phyloP scores from a whole-genome alignment of 1,284 basidiomycete species.

The Ustilago nuda region DNA sequence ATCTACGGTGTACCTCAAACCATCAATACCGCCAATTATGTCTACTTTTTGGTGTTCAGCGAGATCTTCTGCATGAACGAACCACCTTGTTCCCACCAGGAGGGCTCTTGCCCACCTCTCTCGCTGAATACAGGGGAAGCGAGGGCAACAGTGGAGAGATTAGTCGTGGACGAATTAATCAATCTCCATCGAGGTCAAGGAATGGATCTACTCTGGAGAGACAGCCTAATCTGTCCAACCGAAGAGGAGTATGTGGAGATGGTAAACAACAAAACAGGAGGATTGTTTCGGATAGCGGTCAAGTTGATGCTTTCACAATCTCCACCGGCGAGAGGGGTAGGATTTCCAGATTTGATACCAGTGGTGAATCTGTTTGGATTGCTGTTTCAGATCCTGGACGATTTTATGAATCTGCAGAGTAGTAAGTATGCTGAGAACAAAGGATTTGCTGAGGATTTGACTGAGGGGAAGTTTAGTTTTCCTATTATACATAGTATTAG shows the following conservation, averaged over 20 bases:
- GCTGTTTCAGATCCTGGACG: conserved; percentile 95
- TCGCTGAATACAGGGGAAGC: neutral
- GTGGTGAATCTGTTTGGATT: conserved; percentile 94
- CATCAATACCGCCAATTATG: conserved; percentile 97
- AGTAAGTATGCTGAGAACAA: conserved; percentile 88
- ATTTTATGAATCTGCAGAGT: conserved; percentile 95
- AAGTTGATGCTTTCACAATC: conserved; percentile 90
- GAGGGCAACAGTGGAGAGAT: conserved; percentile 38
- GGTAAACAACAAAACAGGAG: conserved; percentile 99
- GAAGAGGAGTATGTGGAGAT: conserved; percentile 95
- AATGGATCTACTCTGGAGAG: conserved; percentile 93
- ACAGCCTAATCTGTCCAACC: conserved; percentile 88
- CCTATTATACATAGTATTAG: conserved; percentile 90
- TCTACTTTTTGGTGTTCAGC: conserved; percentile 79
- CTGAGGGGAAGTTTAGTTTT: conserved; percentile 96
- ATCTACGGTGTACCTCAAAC: conserved; percentile 97
- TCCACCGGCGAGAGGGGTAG: neutral
- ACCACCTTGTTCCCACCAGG: conserved; percentile 66
- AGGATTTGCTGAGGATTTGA: conserved; percentile 92
- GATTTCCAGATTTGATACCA: conserved; percentile 73
- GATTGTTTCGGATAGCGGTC: conserved; percentile 89
- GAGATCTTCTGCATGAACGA: conserved; percentile 77
- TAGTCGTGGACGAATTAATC: conserved; percentile 76
- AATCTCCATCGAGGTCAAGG: conserved; percentile 95
- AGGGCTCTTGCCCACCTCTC: too few relatives aligned